These are phyloP conservation scores for Zygosaccharomyces gambellarensis DNA, from an alignment of 805 yeast genomes.

Conservation along the genomic window DNA sequence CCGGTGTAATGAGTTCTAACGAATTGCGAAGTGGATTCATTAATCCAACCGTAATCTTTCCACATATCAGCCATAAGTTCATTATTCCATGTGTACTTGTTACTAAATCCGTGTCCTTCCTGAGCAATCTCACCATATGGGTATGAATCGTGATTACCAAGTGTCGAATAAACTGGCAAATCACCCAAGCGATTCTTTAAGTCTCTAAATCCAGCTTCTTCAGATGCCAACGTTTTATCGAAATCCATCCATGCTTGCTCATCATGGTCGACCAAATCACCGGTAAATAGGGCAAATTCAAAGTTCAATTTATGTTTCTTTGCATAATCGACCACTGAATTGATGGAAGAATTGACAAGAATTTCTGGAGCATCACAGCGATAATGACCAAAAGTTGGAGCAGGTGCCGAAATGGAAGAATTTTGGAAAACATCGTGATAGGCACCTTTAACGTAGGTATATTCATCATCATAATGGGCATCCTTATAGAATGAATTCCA, in stretches of 20 bases:
- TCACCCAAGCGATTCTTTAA: slow-evolving; percentile 47
- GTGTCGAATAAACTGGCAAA: slow-evolving; percentile 54
- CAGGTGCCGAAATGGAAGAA: slow-evolving; percentile 43
- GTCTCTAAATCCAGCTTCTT: slow-evolving; percentile 46
- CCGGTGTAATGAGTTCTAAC: slow-evolving; percentile 55
- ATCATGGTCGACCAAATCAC: slow-evolving; percentile 70
- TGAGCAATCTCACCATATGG: slow-evolving; percentile 71
- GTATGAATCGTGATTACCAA: slow-evolving; percentile 71
- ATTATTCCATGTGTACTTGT: slow-evolving; percentile 44
- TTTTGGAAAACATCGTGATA: slow-evolving; percentile 24
- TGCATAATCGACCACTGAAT: slow-evolving; percentile 38
- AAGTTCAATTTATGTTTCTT: slow-evolving; percentile 36
- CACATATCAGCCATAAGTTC: slow-evolving; percentile 47
- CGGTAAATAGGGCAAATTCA: slow-evolving; percentile 65
- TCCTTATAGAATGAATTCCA: slow-evolving; percentile 30
- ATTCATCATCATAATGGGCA: slow-evolving; percentile 30
- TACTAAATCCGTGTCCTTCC: slow-evolving; percentile 40
- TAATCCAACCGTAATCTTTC: slow-evolving; percentile 45
- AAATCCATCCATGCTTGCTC: slow-evolving; percentile 44
- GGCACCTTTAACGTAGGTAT: slow-evolving; percentile 29
- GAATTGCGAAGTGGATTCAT: slow-evolving; percentile 31
- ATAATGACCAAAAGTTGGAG: slow-evolving; percentile 58
- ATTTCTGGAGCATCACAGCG: slow-evolving; percentile 63
- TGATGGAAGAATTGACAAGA: slow-evolving; percentile 54
- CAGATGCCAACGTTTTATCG: slow-evolving; percentile 50